A percentile compares a stretch with the other conserved stretches of the same genome.
Conservation (phyloP, 108 stramenopile species). For the Seminavis robusta region DNA sequence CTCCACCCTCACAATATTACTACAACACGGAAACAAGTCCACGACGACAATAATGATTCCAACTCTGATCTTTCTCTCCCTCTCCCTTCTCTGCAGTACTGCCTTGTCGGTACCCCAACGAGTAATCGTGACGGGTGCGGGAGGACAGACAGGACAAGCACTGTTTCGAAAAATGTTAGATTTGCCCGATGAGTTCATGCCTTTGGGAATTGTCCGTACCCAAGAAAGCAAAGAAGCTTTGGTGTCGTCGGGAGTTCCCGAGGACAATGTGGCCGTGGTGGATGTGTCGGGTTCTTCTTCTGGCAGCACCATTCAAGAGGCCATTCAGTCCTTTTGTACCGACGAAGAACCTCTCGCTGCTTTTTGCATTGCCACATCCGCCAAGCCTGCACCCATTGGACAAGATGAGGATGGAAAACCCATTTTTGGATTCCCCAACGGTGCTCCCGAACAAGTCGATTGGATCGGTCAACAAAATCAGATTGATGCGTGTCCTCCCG, state of each 20-base stretch:
- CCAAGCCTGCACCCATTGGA: slow-evolving; percentile 58
- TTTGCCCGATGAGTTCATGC: slow-evolving; percentile 58
- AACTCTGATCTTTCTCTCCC: no score
- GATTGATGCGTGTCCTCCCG: slow-evolving; percentile 81
- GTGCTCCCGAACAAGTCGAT: slow-evolving; percentile 76
- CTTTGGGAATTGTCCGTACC: no score
- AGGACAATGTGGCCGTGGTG: background rate
- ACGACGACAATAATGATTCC: no score
- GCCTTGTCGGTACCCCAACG: slow-evolving; percentile 8
- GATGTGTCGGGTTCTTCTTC: no score
- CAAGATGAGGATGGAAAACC: slow-evolving; percentile 36
- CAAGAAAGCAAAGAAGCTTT: slow-evolving; percentile 42
- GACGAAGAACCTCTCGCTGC: slow-evolving; percentile 38
- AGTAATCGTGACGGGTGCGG: slow-evolving; percentile 49
- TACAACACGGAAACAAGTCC: no score
- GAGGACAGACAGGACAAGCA: slow-evolving; percentile 57
- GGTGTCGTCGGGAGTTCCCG: slow-evolving; percentile 2
- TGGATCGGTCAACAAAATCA: slow-evolving; percentile 73
- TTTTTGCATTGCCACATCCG: slow-evolving; percentile 76
- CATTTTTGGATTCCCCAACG: slow-evolving; percentile 50
- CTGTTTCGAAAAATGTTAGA: slow-evolving; percentile 50
- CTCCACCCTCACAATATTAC: no score
- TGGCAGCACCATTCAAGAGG: no score
- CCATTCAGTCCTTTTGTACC: no score
- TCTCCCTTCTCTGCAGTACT: no score